Evolutionary conservation across 1,284 basidiomycete species (phyloP).

Genomic region (Ustilago crameri): DNA sequence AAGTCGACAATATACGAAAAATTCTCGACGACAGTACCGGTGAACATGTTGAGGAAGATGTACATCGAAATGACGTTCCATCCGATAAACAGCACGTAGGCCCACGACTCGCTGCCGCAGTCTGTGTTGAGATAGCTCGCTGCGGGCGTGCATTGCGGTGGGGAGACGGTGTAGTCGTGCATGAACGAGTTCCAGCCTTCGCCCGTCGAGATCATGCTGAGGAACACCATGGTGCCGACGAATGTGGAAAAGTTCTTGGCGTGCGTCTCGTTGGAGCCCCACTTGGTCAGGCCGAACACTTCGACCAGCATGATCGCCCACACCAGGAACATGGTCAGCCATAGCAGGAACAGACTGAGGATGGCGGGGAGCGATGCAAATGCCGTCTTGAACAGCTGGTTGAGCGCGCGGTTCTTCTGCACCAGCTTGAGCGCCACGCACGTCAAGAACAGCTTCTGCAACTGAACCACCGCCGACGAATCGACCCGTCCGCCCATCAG

Average conservation of each 20-base stretch:
- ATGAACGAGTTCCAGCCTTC: constrained; percentile 67
- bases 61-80: constrained; percentile 96
- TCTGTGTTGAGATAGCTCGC: constrained; percentile 79
- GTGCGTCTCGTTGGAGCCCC: constrained; percentile 77
- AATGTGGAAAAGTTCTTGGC: constrained; percentile 86
- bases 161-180: constrained; percentile 72
- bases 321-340: constrained; percentile 91
- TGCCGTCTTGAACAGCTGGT: constrained; percentile 96
- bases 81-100: constrained; percentile 87
- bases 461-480: constrained; percentile 71
- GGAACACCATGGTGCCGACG: constrained; percentile 84
- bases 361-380: constrained; percentile 89
- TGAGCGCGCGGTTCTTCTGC: constrained; percentile 86
- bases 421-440: constrained; percentile 94
- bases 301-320: constrained; percentile 91
- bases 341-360: constrained; percentile 84
- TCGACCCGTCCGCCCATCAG: constrained; percentile 28
- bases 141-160: constrained; percentile 82
- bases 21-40: constrained; percentile 92
- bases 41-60: constrained; percentile 78
- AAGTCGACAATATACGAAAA: constrained; percentile 96
- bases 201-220: constrained; percentile 74
- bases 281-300: constrained; percentile 91
- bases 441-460: constrained; percentile 94
- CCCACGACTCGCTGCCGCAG: constrained; percentile 87